Percentiles rank a stretch among this genome's conserved stretches.
phyloP scores from a whole-genome alignment of 1,284 basidiomycete genomes.

The Pisolithus thermaeus region DNA sequence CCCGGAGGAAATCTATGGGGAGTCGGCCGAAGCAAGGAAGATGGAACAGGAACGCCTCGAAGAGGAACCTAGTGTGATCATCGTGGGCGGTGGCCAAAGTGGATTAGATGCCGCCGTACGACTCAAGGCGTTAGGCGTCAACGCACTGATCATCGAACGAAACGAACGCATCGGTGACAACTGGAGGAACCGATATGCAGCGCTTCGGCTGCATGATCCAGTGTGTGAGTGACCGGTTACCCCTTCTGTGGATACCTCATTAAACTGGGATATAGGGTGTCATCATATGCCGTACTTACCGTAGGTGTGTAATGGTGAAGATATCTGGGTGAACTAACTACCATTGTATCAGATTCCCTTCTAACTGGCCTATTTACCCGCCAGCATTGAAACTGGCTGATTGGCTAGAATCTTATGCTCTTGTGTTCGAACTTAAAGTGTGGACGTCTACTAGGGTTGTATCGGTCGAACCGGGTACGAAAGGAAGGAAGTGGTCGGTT shows the following conservation, averaged over 20 bases:
- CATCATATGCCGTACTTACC: too few species aligned
- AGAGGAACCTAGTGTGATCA: constrained; percentile 31
- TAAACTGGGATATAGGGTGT: too few species aligned
- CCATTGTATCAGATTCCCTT: constrained; percentile 25
- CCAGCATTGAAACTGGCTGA: constrained; percentile 38
- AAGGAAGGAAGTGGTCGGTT: constrained; percentile 35
- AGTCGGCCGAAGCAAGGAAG: constrained; percentile 35
- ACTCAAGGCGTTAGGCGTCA: constrained; percentile 12
- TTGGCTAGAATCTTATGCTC: constrained; percentile 45
- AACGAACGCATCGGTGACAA: constrained; percentile 26
- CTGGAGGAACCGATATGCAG: constrained; percentile 29
- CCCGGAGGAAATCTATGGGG: constrained; percentile 35
- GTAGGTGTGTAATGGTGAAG: too few species aligned
- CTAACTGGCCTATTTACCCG: constrained; percentile 36
- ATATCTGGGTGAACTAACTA: too few species aligned
- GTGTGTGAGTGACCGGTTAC: constrained; percentile 10
- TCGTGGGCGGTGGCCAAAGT: constrained; percentile 40
- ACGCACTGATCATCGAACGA: constrained; percentile 31
- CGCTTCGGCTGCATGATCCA: constrained; percentile 14
- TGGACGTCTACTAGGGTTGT: constrained; percentile 37
- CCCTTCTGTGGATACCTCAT: too few species aligned
- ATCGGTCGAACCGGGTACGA: constrained; percentile 29
- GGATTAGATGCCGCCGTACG: constrained; percentile 19
- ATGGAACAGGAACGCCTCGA: constrained; percentile 32
- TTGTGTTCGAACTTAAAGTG: constrained; percentile 39